Base-by-base conservation (phyloP, 768 basidiomycete genomes). In the Suillus cothurnatus region DNA sequence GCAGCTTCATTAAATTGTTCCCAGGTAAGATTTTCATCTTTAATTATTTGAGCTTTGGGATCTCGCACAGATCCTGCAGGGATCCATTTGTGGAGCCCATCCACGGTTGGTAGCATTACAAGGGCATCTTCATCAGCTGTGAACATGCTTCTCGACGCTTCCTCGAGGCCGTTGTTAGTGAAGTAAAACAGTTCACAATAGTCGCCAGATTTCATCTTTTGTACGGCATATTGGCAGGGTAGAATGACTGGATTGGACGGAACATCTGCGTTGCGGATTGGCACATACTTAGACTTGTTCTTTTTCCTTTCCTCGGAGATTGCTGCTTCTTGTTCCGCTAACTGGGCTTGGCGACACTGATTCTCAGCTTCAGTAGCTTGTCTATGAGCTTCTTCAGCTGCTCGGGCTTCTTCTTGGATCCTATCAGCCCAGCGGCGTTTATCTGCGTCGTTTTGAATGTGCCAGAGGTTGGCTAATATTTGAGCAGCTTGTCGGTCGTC, bases 121-220 rank as follows among this genome's bases (percentile, higher is more conserved):
- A 43, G 28, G 4, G n/a, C 28, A 4, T 43, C 39, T 23, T 23
- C 38, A 43, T 43, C 31, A 15, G 61, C 28, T 9, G 61, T 43
- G 12, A 43, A 31, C 0, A 17, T 6, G 31, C 0, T 4, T 6
- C 15, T 1, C 1, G 41, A 43, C 0, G 19, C 41, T 21, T 43
- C 41, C 7, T 43, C 19, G 28, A 57, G 39, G 0, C 63, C 63
- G 3, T 11, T 38, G 45, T 67, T 67, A n/a, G 62, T 64, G 52
- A 61, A 67, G 45, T 45, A 56, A 17, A 53, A 32, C 4, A 67
- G 52, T 1, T 23, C 38, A 0, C 58, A 28, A 11, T 64, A 64
- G 1, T 67, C 41, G 7, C 63, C 59, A 4, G 62, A 39, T 31
- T n/a, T 6, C 19, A 64, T 49, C 12, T 64, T 67, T 17, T 12